These are phyloP conservation scores for Endoconidiophora polonica DNA, from an alignment of 2,329 filamentous ascomycete genomes.

Conservation along the genomic window DNA sequence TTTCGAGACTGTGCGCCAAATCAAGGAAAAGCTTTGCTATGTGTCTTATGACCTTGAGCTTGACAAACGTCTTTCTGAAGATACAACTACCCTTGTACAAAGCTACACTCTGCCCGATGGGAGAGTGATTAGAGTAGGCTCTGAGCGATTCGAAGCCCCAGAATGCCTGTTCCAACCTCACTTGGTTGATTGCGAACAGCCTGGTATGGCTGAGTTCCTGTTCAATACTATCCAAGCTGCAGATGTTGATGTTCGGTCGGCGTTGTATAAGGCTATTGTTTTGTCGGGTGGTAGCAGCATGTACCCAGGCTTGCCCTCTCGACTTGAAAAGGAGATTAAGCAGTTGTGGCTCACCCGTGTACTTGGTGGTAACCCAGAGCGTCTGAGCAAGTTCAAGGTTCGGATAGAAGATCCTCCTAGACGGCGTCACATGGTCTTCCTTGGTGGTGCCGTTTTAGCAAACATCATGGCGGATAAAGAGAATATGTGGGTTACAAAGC, in stretches of 20 bases:
- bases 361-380: conserved; percentile 77
- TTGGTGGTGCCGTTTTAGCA: conserved; percentile 87
- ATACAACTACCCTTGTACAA: conserved; percentile 92
- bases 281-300: conserved; percentile 95
- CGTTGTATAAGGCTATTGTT: conserved; percentile 93
- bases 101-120: conserved; percentile 95
- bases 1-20: conserved; percentile 96
- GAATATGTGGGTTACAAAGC: conserved; percentile 96
- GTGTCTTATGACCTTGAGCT: conserved; percentile 95
- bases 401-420: conserved; percentile 94
- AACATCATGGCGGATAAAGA: conserved; percentile 99
- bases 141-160: conserved; percentile 92
- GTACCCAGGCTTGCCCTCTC: conserved; percentile 90
- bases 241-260: conserved; percentile 85
- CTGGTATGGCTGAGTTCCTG: conserved; percentile 87
- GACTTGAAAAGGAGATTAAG: conserved; percentile 96
- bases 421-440: conserved; percentile 97
- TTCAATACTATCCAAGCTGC: conserved; percentile 98
- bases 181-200: conserved; percentile 91
- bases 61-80: conserved; percentile 89
- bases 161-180: conserved; percentile 98
- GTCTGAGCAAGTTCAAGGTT: conserved; percentile 97
- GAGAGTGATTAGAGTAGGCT: conserved; percentile 86
- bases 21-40: conserved; percentile 99
- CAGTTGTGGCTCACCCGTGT: conserved; percentile 94